Conservation (phyloP, 257 asterid species). For the Solanum appendiculatum region DNA sequence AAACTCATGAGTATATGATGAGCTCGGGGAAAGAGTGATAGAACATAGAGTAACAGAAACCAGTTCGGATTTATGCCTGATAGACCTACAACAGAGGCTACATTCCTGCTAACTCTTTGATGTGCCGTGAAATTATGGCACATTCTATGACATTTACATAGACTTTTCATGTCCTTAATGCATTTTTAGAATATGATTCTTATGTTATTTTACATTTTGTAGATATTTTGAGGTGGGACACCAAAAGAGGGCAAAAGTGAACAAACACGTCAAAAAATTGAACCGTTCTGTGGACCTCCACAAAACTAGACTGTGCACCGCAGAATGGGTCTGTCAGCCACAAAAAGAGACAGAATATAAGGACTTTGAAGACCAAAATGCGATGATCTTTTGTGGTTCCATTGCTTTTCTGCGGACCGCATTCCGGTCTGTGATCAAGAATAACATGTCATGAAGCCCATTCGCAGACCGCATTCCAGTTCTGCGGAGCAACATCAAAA, state of each 20-base stretch:
- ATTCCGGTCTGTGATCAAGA: background rate
- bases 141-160: background rate
- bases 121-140: background rate
- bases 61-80: background rate
- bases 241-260: background rate
- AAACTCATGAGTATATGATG: background rate
- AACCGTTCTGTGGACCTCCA: background rate
- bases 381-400: background rate
- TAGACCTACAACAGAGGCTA: background rate
- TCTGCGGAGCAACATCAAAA: background rate
- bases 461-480: background rate
- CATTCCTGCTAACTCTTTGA: background rate
- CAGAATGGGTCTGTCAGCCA: background rate
- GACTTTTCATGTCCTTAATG: background rate
- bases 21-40: background rate
- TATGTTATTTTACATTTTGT: too few relatives aligned
- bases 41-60: background rate
- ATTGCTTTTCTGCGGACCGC: background rate
- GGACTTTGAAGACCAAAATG: background rate
- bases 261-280: background rate
- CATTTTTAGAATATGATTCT: background rate
- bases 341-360: background rate
- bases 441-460: background rate
- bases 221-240: background rate
- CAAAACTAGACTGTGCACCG: background rate